A percentile compares a stretch with the other conserved stretches of the same genome.
Conservation (phyloP, 2,329 filamentous ascomycete species). For the Thermomyces lanuginosus region DNA sequence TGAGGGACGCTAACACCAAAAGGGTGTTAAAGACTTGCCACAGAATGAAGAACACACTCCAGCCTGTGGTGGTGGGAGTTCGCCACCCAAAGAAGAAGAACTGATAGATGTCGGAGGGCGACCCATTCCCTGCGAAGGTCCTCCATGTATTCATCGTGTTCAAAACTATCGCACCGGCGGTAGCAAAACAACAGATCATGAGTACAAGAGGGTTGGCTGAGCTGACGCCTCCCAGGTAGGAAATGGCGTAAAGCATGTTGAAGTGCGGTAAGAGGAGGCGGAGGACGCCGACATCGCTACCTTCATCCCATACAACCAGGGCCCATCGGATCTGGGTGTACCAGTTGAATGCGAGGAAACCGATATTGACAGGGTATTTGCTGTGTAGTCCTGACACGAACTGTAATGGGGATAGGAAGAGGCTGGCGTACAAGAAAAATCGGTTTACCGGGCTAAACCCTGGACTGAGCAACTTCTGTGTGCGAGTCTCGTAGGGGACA, state of each 20-base stretch:
- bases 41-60: conserved; percentile 1
- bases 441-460: conserved; percentile 1
- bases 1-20: background rate
- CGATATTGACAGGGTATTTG: conserved; percentile 1
- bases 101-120: too few relatives aligned
- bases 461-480: too few relatives aligned
- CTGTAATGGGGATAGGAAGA: background rate
- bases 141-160: conserved; percentile 1
- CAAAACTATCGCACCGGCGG: conserved; percentile 1
- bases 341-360: conserved; percentile 2
- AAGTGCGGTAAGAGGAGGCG: background rate
- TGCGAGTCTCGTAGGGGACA: too few relatives aligned
- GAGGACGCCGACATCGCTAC: background rate
- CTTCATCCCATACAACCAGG: conserved; percentile 1
- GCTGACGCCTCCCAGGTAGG: conserved; percentile 1
- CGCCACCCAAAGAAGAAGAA: conserved; percentile 2
- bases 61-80: conserved; percentile 1
- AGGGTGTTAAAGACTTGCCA: conserved; percentile 1
- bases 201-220: background rate
- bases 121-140: background rate
- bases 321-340: conserved; percentile 1
- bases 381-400: background rate
- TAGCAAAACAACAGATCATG: conserved; percentile 1
- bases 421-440: conserved; percentile 1
- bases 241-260: conserved; percentile 1